Base-by-base conservation (phyloP, 768 basidiomycete species). In the Porpolomopsis calyptriformis region DNA sequence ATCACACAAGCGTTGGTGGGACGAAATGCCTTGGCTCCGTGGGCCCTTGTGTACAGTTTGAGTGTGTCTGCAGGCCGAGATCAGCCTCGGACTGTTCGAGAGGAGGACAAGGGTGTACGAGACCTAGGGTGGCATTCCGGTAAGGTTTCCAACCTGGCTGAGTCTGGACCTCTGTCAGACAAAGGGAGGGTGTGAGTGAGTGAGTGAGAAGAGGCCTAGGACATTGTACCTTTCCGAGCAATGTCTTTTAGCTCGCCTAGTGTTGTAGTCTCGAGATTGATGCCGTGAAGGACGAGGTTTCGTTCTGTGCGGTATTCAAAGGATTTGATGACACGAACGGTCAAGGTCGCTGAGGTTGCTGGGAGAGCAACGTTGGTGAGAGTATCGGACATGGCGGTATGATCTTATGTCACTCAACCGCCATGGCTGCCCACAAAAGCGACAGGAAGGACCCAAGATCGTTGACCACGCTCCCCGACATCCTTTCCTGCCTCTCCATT, bases 31-130 rank as follows among this genome's bases (percentile, higher is more conserved):
- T 99, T 99, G 45, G 90, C 76, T 9, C 93, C 92, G 58, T 98
- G 94, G 2, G 94, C 96, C 59, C 80, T 82, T 3, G 89, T 87
- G 60, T 99, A 99, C 14, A 97, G 65, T 60, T 99, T 99, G 48
- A 98, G 55, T 9, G 93, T 93, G 62, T 99, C 93, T 96, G 52
- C 12, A n/a, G n/a, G n/a, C n/a, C n/a, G 33, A 45, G 43, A 53
- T 37, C 46, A 23, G 34, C 43, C 41, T 19, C 14, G 40, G 38
- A 47, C 46, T 27, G 43, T 43, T 7, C 23, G 48, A 35, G 38
- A 27, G 41, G 20, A 12, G 24, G 27, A 36, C 38, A 19, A 34
- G 43, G 43, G 26, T 25, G 29, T n/a, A 26, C 47, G 47, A 52
- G 65, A 87, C 93, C 86, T 57, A 94, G 66, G 14, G 64, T 59